Base-by-base conservation (phyloP, 306 rosid genomes). In the Prunus fruticosa region DNA sequence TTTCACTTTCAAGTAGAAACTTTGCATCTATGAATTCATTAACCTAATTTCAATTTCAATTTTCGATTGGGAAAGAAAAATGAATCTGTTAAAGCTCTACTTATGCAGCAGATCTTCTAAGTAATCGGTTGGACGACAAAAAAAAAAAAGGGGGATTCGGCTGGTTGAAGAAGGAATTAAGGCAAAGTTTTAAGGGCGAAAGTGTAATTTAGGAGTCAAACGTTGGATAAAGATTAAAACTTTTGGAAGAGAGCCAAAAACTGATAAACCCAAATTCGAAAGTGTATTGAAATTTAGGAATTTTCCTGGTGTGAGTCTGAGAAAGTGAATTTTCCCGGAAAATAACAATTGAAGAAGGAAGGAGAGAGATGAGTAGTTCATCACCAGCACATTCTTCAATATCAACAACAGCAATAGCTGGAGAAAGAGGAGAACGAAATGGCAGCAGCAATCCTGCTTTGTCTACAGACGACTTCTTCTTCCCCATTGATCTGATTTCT, bases 381-480 rank as follows among this genome's bases (percentile, higher is more conserved):
- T 92, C 97, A 3, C 96, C 96, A 12, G 93, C 97, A 14, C 87
- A 90, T 83, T 94, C 97, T 28, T 91, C 94, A 32, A 67, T 86
- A 18, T 93, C 98, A 1, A 86, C 96, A 38, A 86, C 97, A 38
- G 88, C 93, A 34, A 83, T 87, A 22, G 85, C 72, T 0, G 96
- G 97, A 27, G 93, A 87, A 7, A 86, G 88, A 38, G 86, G 84
- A 1, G 75, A 89, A 67, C 74, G 77, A 20, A 51, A 28, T 53
- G 41, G 52, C 25, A 46, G 79, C 69, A 76, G 88, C 82, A 87
- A 70, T 61, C 88, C 88, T 1, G 74, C 91, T 19, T 22, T 86
- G 76, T 85, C 97, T 15, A 50, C 73, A 0, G 98, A 94, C 25
- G 96, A 94, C 66, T 72, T 92, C 56, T 86, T 81, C 73, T 79